phyloP scores from a whole-genome alignment of 148 eudicot genomes.

The Cornus controversa region DNA sequence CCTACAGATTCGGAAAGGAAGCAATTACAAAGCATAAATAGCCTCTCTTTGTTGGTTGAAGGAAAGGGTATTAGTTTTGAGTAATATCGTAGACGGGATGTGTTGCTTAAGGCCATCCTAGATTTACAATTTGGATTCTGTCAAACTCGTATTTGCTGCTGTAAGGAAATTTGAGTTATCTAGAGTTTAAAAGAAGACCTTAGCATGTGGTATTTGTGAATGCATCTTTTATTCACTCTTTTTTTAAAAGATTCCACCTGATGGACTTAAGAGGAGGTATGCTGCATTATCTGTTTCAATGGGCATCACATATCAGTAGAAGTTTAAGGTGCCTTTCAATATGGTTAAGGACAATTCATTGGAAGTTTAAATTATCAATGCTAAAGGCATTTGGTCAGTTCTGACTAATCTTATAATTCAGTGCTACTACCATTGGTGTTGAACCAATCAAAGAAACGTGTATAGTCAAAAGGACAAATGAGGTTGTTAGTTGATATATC shows the following conservation, averaged over 20 bases:
- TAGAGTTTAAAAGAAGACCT: conserved; percentile 12
- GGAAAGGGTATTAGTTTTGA: conserved; percentile 17
- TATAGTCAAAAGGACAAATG: neutral
- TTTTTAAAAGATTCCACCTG: conserved; percentile 9
- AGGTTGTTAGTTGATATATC: neutral
- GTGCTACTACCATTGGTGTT: neutral
- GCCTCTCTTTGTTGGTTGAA: conserved; percentile 6
- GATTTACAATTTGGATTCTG: conserved; percentile 22
- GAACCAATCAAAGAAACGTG: neutral
- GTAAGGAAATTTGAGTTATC: conserved; percentile 20
- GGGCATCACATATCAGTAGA: neutral
- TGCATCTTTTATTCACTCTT: conserved; percentile 16
- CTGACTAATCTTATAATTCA: neutral
- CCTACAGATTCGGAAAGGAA: conserved; percentile 1
- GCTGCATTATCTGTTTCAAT: neutral
- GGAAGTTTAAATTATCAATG: neutral
- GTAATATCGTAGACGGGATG: conserved; percentile 5
- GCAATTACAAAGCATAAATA: neutral
- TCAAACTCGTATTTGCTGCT: conserved; percentile 19
- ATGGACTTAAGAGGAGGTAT: conserved; percentile 17
- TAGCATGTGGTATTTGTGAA: conserved; percentile 13
- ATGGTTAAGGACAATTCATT: conserved; percentile 2
- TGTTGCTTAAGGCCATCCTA: neutral
- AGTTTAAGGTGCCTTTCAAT: conserved; percentile 13
- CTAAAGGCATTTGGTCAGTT: conserved; percentile 8